A percentile compares a stretch with the other conserved stretches of the same genome.
These are phyloP conservation scores for Berberis vulgaris DNA, from an alignment of 164 flowering plant genomes.

Conservation along the genomic window DNA sequence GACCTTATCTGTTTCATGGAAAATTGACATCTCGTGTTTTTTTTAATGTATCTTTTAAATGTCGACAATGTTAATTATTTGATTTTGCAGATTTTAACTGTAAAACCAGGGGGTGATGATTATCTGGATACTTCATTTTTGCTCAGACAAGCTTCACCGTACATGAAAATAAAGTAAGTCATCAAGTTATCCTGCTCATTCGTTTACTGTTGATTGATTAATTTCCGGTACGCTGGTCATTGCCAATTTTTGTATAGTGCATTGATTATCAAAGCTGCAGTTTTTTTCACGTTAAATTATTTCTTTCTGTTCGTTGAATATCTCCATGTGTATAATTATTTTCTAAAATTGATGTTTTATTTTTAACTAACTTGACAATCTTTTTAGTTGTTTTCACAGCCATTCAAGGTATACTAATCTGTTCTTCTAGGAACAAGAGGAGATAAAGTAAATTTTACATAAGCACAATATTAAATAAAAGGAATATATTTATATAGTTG, in stretches of 20 bases:
- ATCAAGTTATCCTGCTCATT: background rate
- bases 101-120: constrained; percentile 66
- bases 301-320: too few species aligned
- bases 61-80: background rate
- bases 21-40: too few species aligned
- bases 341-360: background rate
- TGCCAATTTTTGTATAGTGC: background rate
- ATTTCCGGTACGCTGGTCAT: background rate
- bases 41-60: too few species aligned
- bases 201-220: background rate
- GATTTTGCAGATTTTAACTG: constrained; percentile 64
- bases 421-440: too few species aligned
- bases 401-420: too few species aligned
- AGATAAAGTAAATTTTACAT: too few species aligned
- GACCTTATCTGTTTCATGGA: too few species aligned
- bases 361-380: too few species aligned
- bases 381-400: too few species aligned
- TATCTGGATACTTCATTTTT: constrained; percentile 67
- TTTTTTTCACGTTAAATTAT: background rate
- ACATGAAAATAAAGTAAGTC: constrained; percentile 61
- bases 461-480: too few species aligned
- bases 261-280: background rate
- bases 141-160: constrained; percentile 84
- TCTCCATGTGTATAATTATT: too few species aligned
- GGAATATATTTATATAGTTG: too few species aligned